Base-by-base conservation (phyloP, 1,284 basidiomycete genomes). In the Ustilago sp. region DNA sequence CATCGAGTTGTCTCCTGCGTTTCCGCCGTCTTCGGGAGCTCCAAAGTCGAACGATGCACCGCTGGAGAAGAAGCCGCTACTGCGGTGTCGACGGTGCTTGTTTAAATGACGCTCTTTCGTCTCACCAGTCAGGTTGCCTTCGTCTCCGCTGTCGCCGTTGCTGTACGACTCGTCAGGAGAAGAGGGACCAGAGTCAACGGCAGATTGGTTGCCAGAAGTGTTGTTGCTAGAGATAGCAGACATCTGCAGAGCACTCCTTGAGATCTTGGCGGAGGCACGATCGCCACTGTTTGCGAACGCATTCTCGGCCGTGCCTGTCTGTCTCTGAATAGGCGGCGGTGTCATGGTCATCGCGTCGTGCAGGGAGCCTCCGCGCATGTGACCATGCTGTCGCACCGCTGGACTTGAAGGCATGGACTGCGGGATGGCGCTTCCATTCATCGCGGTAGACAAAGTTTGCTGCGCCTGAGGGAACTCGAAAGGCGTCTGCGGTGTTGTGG, bases 11-110 rank as follows among this genome's bases (percentile, higher is more conserved):
- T 78, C 72, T 31, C 59, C 72, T 32, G 36, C 65, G 4, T 19
- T 45, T 17, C 50, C 54, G n/a, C 23, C 35, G 7, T 78, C 76
- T 11, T 78, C 76, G 11, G 55, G 11, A 3, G 54, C 64, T 2
- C 41, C 51, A 41, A 74, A 72, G 32, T 78, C 76, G 51, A 78
- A 71, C 2, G 72, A 78, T 9, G 76, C 76, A 19, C 76, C 72
- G 54, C 76, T 78, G 17, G 76, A 78, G 59, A 78, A 68, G 57
- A 74, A 74, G 32, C 76, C 76, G 50, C 76, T 78, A 68, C 72
- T 56, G 28, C 76, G 64, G 53, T 78, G 76, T 47, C 76, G 71
- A 36, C 76, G 67, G 43, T 78, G 76, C 56, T 66, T 78, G 59
- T 64, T 74, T 15, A 71, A 57, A 43, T 58, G 57, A n/a, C 53